Evolutionary conservation across 1,284 basidiomycete genomes (phyloP), one percentile per base, ranked within the genome.

Genomic region (Puccinia novopanici): DNA sequence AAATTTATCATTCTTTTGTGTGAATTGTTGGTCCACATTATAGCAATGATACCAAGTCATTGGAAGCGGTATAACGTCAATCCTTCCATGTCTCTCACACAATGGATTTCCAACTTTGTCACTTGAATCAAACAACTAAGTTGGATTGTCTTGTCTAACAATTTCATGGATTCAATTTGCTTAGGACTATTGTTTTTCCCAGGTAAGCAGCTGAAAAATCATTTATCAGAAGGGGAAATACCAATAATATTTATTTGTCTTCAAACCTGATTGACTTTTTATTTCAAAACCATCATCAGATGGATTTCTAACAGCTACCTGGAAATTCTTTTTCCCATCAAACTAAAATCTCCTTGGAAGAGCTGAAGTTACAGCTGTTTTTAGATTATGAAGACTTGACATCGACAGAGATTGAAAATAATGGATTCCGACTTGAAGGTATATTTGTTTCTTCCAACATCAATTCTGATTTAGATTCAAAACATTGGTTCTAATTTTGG

Each of bases 61-160:
- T 98, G 95, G 95, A 88, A 90, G 73, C 89, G 90, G 81, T 98
- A 95, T 89, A 95, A 94, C 86, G 92, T 94, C 75, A 90, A 91
- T 82, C 91, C 90, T 83, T 88, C 89, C 0, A 92, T 92, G 89
- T 91, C 91, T 0, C 91, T 94, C 5, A 55, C 75, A 0, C 57
- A 75, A 3, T 84, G 83, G 92, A 90, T 96, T 82, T 88, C 90
- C n/a, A 92, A 96, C 85, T 89, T 97, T 65, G 88, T 90, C 42
- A 89, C 90, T 65, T 91, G 95, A 34, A 87, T 98, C 54, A 89
- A 86, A 27, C 95, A 97, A 85, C 89, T 98, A 52, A 90, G 93
- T 81, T 86, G 88, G n/a, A 91, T 96, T 82, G 90, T 92, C 0
- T 85, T 87, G 8, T 88, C 91, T 78, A 90, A 74, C 82, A 90